Evolutionary conservation across 768 basidiomycete species (phyloP), one percentile per base, ranked within the genome.

Genomic region (Kwoniella sp.): DNA sequence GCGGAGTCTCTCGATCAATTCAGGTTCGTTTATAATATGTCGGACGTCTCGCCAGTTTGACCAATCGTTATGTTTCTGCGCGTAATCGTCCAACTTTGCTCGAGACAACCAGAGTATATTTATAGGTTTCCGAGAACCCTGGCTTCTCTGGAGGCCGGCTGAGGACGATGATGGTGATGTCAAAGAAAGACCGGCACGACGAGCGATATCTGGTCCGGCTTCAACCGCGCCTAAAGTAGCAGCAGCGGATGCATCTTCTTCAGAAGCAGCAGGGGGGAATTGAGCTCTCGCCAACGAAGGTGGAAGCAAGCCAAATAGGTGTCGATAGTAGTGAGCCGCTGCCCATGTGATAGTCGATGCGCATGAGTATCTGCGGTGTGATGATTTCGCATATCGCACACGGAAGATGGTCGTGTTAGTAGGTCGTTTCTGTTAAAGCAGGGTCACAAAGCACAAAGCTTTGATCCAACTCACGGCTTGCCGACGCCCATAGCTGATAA

Each of bases 61-160:
- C 75, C 71, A 74, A 48, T 76, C 72, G 52, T 73, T 58, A 30
- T 73, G 61, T 22, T 64, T 60, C 26, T 67, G 55, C 8, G 75
- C 75, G 47, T 67, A 73, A 12, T 51, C 49, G 48, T 78, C 77
- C 26, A 77, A 66, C 40, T 78, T 74, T 1, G 71, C 65, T 3
- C 77, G 55, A 1, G 73, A 75, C 2, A 78, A 63, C 77, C 77
- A 78, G 15, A 78, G 68, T 15, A 78, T 69, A 58, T 78, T 77
- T 63, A 78, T 68, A 0, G 67, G 63, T 53, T 54, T 47, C 12
- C 67, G 65, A n/a, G 52, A 6, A 25, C 46, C 8, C 37, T 48
- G 24, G 22, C 49, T 8, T 24, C 22, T 44, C 8, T 10, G 3
- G 10, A 44, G 40, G 40, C 17, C 17, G 10, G 17, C 40, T 19